These are phyloP conservation scores for Bolboschoenus planiculmis DNA, from an alignment of 176 grass and related monocot species.

Conservation along the genomic window DNA sequence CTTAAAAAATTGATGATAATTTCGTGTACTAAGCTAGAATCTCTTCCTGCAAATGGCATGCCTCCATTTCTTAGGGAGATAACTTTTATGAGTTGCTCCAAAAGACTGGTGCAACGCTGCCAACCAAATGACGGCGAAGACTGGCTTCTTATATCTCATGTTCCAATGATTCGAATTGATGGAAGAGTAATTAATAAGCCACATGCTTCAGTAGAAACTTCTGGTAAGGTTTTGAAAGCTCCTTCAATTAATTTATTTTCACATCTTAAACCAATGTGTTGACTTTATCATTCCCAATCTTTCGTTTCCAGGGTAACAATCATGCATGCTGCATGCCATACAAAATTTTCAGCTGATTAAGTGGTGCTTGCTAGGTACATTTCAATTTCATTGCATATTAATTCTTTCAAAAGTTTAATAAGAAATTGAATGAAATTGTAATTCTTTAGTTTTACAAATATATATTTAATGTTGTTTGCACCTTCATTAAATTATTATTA, in stretches of 20 bases:
- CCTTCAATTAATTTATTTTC: not conserved
- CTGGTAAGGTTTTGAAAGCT: not conserved
- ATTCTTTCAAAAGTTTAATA: too few relatives aligned
- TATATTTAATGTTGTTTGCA: not conserved
- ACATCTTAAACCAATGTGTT: not conserved
- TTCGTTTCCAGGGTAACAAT: not conserved
- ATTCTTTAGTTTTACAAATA: not conserved
- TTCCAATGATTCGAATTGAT: not conserved
- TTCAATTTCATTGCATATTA: too few relatives aligned
- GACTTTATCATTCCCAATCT: not conserved
- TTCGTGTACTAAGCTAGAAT: not conserved
- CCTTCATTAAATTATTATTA: too few relatives aligned
- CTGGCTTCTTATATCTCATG: not conserved
- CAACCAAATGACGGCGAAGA: not conserved
- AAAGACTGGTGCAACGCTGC: not conserved
- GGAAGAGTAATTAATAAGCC: not conserved
- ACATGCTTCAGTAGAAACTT: not conserved
- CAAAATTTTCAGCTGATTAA: too few relatives aligned
- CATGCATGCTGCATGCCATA: too few relatives aligned
- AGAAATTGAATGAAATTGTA: not conserved
- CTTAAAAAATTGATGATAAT: not conserved
- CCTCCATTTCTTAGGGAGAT: not conserved
- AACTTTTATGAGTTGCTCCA: not conserved
- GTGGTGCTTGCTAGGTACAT: too few relatives aligned
- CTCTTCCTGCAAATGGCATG: not conserved